Evolutionary conservation across 345 rosid species (phyloP).

Genomic region (Ricinus communis): DNA sequence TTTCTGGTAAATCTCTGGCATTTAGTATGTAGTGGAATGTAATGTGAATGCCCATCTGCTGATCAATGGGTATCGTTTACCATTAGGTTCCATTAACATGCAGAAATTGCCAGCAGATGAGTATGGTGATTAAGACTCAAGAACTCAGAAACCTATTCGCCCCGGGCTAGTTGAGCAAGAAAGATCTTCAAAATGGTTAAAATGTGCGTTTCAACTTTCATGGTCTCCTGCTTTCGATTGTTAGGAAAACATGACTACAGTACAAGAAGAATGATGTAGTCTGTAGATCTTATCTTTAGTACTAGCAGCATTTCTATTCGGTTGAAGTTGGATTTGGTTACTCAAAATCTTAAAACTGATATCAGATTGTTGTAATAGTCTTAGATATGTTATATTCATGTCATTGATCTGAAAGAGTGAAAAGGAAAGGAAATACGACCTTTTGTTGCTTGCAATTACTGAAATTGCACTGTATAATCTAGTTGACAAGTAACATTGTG

Average conservation of each 20-base stretch:
- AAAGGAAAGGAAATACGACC: not conserved
- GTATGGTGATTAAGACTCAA: constrained; percentile 8
- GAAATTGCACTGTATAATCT: not conserved
- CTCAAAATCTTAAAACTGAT: not conserved
- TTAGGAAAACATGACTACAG: not conserved
- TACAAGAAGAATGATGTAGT: too few relatives aligned
- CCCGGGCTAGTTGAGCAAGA: too few relatives aligned
- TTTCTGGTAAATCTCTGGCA: constrained; percentile 47
- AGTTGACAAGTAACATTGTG: not conserved
- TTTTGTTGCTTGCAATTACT: not conserved
- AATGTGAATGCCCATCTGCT: constrained; percentile 26
- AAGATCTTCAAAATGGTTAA: too few relatives aligned
- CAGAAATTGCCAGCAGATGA: not conserved
- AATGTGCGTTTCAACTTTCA: too few relatives aligned
- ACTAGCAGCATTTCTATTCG: not conserved
- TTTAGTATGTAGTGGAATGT: constrained; percentile 31
- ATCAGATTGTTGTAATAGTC: not conserved
- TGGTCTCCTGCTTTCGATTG: too few relatives aligned
- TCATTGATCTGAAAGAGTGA: not conserved
- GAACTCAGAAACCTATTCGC: not conserved
- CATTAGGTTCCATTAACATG: constrained; percentile 16
- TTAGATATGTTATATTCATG: not conserved
- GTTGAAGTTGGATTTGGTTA: not conserved
- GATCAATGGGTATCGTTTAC: constrained; percentile 24
- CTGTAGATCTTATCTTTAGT: not conserved